Conservation (phyloP, 257 asterid genomes). For the Datura wrightii region DNA sequence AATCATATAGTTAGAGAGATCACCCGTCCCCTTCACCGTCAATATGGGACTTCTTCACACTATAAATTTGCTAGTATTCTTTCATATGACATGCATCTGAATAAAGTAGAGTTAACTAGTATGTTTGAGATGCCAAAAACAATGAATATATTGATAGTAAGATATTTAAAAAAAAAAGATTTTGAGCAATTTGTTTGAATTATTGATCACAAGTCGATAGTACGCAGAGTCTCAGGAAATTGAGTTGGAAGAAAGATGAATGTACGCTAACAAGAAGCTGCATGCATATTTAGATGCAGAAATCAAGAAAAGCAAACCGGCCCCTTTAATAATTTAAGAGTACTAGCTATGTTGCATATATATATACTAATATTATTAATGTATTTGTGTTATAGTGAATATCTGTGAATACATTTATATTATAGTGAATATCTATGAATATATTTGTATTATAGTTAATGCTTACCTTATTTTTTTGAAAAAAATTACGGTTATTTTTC, state of each 20-base stretch:
- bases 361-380: background rate
- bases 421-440: too few relatives aligned
- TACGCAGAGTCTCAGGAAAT: background rate
- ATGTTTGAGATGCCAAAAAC: background rate
- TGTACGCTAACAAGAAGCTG: constrained; percentile 21
- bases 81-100: background rate
- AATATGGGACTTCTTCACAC: background rate
- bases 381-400: too few relatives aligned
- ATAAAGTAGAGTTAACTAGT: background rate
- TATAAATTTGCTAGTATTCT: background rate
- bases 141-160: background rate
- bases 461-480: too few relatives aligned
- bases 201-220: background rate
- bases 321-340: background rate
- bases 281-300: background rate
- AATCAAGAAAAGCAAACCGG: background rate
- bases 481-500: too few relatives aligned
- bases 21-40: background rate
- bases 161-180: background rate
- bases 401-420: too few relatives aligned
- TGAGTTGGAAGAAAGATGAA: constrained; percentile 21
- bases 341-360: background rate
- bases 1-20: background rate
- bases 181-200: constrained; percentile 14
- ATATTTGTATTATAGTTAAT: too few relatives aligned